Percentiles rank a stretch among this genome's conserved stretches.
Conservation (phyloP, 1,284 basidiomycete genomes). For the Fomes fomentarius region DNA sequence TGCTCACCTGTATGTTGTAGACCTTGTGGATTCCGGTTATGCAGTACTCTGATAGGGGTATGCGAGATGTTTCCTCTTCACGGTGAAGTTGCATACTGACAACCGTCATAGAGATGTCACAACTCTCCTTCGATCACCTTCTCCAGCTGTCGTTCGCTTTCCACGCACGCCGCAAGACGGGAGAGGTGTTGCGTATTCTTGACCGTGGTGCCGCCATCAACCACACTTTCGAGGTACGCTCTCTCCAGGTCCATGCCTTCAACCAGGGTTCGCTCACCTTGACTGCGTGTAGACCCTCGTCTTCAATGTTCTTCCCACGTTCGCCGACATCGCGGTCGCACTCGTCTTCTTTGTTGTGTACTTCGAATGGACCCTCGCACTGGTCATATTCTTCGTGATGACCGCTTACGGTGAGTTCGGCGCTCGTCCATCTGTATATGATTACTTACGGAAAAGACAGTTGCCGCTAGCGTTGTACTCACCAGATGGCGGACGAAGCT, state of each 20-base stretch:
- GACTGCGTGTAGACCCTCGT: slow-evolving; percentile 55
- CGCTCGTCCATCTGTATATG: neutral
- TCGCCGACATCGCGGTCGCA: slow-evolving; percentile 77
- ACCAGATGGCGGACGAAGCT: slow-evolving; percentile 75
- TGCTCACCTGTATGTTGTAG: slow-evolving; percentile 38
- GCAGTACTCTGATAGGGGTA: slow-evolving; percentile 80
- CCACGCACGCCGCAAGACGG: slow-evolving; percentile 75
- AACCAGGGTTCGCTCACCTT: neutral
- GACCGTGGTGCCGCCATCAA: slow-evolving; percentile 64
- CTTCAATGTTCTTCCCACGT: slow-evolving; percentile 81
- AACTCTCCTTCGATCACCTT: slow-evolving; percentile 78
- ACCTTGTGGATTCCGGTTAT: slow-evolving; percentile 83
- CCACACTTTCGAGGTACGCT: slow-evolving; percentile 42
- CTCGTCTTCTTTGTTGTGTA: slow-evolving; percentile 64
- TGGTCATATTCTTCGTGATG: slow-evolving; percentile 79
- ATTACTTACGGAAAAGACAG: slow-evolving; percentile 38
- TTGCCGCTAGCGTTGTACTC: slow-evolving; percentile 65
- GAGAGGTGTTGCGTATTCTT: slow-evolving; percentile 69
- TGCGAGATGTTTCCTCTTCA: neutral
- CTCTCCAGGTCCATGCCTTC: neutral
- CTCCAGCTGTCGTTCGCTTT: slow-evolving; percentile 86
- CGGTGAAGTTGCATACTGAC: neutral
- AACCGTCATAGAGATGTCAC: slow-evolving; percentile 68
- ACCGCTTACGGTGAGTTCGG: slow-evolving; percentile 63
- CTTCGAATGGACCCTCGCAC: slow-evolving; percentile 71